Percentiles rank a stretch among this genome's conserved stretches.
Conservation (phyloP, 306 rosid species). For the Prunus fruticosa region DNA sequence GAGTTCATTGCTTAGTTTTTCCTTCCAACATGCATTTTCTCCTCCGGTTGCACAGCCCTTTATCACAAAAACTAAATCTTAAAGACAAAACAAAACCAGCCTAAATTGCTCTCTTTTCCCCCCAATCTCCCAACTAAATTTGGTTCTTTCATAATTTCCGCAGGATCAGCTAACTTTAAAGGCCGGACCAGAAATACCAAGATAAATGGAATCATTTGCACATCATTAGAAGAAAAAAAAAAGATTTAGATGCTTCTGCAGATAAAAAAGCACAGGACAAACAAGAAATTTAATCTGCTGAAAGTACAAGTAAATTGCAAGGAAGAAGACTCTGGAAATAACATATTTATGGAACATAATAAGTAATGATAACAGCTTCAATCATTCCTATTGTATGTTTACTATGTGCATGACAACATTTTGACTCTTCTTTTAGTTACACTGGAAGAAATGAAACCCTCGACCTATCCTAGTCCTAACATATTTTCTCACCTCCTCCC, state of each 20-base stretch:
- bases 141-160: slow-evolving; percentile 2
- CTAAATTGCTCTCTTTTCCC: slow-evolving; percentile 20
- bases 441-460: not conserved
- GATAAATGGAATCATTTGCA: not conserved
- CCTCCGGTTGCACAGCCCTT: slow-evolving; percentile 69
- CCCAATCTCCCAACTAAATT: slow-evolving; percentile 24
- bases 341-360: not conserved
- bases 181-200: not conserved
- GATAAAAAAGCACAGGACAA: not conserved
- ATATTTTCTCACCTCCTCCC: not conserved
- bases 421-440: not conserved
- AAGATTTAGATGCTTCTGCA: not conserved
- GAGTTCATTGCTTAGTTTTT: slow-evolving; percentile 42
- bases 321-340: not conserved
- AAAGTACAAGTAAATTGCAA: not conserved
- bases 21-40: slow-evolving; percentile 51
- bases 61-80: slow-evolving; percentile 49
- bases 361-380: not conserved
- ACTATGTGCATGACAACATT: not conserved
- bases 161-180: not conserved
- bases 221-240: not conserved
- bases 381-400: slow-evolving; percentile 10
- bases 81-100: slow-evolving; percentile 22
- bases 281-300: not conserved
- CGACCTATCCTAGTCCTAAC: not conserved